A percentile compares a stretch with the other conserved stretches of the same genome.
These are phyloP conservation scores for Pseudoperonospora humuli DNA, from an alignment of 352 stramenopile species.

Conservation along the genomic window DNA sequence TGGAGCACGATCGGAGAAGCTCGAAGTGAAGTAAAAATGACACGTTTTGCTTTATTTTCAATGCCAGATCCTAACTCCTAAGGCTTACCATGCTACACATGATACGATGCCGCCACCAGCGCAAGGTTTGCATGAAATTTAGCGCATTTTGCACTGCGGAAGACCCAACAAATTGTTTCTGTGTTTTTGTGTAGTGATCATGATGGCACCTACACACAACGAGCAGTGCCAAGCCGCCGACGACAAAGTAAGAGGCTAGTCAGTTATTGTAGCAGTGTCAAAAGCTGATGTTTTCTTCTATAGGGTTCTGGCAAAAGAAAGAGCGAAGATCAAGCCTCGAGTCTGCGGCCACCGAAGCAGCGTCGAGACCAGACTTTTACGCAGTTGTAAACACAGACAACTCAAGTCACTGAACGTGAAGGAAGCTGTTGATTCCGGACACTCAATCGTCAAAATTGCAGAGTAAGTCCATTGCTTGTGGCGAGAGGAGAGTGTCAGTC, in stretches of 20 bases:
- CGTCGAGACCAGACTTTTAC: constrained; percentile 18
- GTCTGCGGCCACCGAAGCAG: constrained; percentile 24
- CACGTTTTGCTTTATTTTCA: not conserved
- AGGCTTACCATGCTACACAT: constrained; percentile 54
- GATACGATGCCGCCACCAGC: constrained; percentile 51
- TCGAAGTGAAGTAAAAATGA: not conserved
- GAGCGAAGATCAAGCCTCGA: constrained; percentile 14
- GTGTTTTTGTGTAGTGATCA: constrained; percentile 39
- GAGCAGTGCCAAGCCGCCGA: constrained; percentile 46
- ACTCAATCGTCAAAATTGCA: constrained; percentile 27
- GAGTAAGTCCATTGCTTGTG: constrained; percentile 36
- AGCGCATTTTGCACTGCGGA: not conserved
- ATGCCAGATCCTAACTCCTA: constrained; percentile 45
- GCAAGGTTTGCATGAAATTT: constrained; percentile 36
- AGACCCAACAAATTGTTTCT: not conserved
- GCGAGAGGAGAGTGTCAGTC: constrained; percentile 60
- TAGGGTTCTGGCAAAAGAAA: constrained; percentile 35
- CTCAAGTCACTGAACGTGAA: not conserved
- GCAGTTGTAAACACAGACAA: constrained; percentile 13
- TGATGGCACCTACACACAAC: constrained; percentile 29
- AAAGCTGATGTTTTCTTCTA: constrained; percentile 4
- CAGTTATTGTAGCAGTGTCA: not conserved
- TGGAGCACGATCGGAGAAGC: not conserved
- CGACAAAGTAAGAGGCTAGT: constrained; percentile 35
- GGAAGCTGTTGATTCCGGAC: not conserved